A percentile compares a stretch with the other conserved stretches of the same genome.
Evolutionary conservation across 257 asterid genomes (phyloP).

Genomic region (Perilla frutescens): DNA sequence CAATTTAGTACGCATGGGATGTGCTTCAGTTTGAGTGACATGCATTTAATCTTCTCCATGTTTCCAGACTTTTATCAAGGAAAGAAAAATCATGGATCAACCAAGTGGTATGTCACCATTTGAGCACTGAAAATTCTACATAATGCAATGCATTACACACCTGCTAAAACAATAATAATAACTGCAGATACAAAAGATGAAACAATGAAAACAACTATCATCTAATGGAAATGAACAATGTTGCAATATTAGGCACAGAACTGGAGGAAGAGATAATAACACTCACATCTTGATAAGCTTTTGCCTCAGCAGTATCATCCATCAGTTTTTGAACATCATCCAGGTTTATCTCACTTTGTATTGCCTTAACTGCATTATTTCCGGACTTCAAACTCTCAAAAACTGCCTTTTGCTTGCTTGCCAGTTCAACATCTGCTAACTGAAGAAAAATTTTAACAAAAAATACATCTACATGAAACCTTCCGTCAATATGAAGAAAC

Average conservation of each 20-base stretch:
- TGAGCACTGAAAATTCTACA: background rate
- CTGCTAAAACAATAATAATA: background rate
- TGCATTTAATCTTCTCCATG: background rate
- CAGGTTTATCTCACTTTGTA: constrained; percentile 84
- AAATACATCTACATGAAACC: background rate
- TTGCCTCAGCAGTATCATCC: constrained; percentile 97
- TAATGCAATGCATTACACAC: no score
- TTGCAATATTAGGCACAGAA: constrained; percentile 21
- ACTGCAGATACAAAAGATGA: background rate
- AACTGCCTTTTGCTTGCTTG: constrained; percentile 97
- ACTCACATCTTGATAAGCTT: constrained; percentile 98
- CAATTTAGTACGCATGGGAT: background rate
- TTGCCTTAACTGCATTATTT: constrained; percentile 87
- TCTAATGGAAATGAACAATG: background rate
- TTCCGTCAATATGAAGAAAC: background rate
- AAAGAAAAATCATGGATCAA: constrained; percentile 1
- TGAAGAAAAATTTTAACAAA: constrained; percentile 41
- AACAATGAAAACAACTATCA: background rate
- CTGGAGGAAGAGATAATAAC: constrained; percentile 11
- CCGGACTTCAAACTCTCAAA: constrained; percentile 96
- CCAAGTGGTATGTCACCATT: constrained; percentile 3
- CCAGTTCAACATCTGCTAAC: constrained; percentile 96
- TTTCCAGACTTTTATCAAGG: background rate
- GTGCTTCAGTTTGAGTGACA: background rate
- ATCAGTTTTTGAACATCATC: constrained; percentile 96